Evolutionary conservation across 495 filamentous ascomycete genomes (phyloP).

Genomic region (Cercophora sp.): DNA sequence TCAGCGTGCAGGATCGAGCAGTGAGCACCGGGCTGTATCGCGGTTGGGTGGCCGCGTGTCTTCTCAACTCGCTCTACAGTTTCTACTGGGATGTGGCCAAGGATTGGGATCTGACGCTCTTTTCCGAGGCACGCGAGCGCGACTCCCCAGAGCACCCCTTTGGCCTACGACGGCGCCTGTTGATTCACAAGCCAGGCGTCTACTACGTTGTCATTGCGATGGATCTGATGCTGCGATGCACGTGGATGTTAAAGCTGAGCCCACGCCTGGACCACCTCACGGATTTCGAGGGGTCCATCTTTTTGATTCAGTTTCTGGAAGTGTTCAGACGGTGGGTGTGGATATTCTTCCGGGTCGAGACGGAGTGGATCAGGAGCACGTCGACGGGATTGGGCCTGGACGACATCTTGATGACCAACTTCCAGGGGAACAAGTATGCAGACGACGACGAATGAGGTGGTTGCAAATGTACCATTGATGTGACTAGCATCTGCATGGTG

Average conservation of each 20-base stretch:
- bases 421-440: constrained; percentile 36
- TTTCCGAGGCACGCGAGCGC: constrained; percentile 46
- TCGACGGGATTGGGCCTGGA: constrained; percentile 33
- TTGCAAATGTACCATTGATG: not conserved
- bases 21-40: constrained; percentile 38
- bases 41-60: constrained; percentile 57
- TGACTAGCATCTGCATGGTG: not conserved
- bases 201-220: constrained; percentile 81
- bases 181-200: constrained; percentile 60
- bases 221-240: constrained; percentile 78
- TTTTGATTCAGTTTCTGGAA: constrained; percentile 81
- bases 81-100: constrained; percentile 98
- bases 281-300: constrained; percentile 79
- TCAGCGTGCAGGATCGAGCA: constrained; percentile 47
- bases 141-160: constrained; percentile 62
- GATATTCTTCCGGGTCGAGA: constrained; percentile 93
- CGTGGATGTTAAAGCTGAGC: constrained; percentile 82
- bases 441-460: constrained; percentile 34
- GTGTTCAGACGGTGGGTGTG: constrained; percentile 89
- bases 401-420: constrained; percentile 44
- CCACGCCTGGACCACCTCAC: constrained; percentile 75
- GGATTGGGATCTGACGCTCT: constrained; percentile 94
- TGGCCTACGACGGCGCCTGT: constrained; percentile 68
- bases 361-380: constrained; percentile 68
- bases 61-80: constrained; percentile 81